Conservation (phyloP, 345 rosid genomes). For the Theobroma cacao region DNA sequence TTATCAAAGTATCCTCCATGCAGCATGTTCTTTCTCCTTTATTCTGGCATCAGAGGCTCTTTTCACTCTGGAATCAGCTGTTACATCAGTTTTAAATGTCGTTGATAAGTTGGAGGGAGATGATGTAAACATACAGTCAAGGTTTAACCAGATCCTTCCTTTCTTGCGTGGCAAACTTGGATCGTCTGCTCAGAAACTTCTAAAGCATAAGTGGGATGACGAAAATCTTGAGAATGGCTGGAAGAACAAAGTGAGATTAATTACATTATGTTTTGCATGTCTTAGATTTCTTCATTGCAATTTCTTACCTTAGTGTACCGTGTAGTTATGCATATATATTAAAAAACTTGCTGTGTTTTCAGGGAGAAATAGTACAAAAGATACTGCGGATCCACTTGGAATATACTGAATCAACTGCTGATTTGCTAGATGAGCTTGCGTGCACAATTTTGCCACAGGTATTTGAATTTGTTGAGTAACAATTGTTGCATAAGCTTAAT, state of each 20-base stretch:
- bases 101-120: slow-evolving; percentile 38
- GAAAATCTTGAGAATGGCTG: slow-evolving; percentile 58
- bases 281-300: slow-evolving; percentile 1
- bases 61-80: slow-evolving; percentile 54
- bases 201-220: slow-evolving; percentile 54
- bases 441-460: slow-evolving; percentile 75
- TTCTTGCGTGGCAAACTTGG: slow-evolving; percentile 45
- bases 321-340: slow-evolving; percentile 8
- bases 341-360: slow-evolving; percentile 20
- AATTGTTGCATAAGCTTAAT: neutral
- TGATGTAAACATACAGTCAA: slow-evolving; percentile 23
- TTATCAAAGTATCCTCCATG: slow-evolving; percentile 24
- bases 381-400: slow-evolving; percentile 66
- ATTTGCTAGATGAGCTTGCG: slow-evolving; percentile 68
- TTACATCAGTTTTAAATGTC: slow-evolving; percentile 40
- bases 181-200: slow-evolving; percentile 63
- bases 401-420: slow-evolving; percentile 52
- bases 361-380: slow-evolving; percentile 75
- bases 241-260: slow-evolving; percentile 66
- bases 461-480: slow-evolving; percentile 5
- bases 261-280: slow-evolving; percentile 14
- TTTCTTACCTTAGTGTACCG: slow-evolving; percentile 5
- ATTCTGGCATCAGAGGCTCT: slow-evolving; percentile 64
- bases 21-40: slow-evolving; percentile 81
- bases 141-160: slow-evolving; percentile 34